These are phyloP conservation scores for Coelastrella sp. DNA, from an alignment of 139 green algal species.

Conservation along the genomic window DNA sequence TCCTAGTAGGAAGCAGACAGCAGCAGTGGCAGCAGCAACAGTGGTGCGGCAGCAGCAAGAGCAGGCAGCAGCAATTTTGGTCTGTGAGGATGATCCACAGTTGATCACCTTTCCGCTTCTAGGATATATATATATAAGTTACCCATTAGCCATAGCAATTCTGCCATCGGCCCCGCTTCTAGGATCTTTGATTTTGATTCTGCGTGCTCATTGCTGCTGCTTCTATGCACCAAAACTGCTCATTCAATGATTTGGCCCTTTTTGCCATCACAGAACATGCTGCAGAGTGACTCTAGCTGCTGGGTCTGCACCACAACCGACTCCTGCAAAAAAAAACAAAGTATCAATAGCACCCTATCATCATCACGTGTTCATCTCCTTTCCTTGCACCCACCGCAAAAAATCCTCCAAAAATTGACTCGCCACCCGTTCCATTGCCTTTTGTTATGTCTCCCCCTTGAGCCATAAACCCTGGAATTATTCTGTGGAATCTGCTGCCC, in stretches of 20 bases:
- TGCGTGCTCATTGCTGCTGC: too few relatives aligned
- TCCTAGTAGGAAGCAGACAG: constrained; percentile 49
- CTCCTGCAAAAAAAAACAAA: background rate
- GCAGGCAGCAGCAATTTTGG: background rate
- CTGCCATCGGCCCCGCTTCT: too few relatives aligned
- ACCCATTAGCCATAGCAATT: too few relatives aligned
- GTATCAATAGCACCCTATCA: background rate
- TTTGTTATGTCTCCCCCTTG: constrained; percentile 76
- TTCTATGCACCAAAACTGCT: too few relatives aligned
- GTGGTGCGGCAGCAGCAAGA: background rate
- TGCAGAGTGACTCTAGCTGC: too few relatives aligned
- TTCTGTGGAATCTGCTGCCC: constrained; percentile 80
- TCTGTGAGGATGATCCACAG: background rate
- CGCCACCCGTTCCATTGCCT: constrained; percentile 84
- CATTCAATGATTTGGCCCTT: too few relatives aligned
- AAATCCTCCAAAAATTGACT: constrained; percentile 84
- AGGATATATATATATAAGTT: too few relatives aligned
- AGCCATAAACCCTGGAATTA: constrained; percentile 81
- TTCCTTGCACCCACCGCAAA: constrained; percentile 60
- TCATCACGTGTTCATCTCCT: too few relatives aligned
- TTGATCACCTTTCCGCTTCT: too few relatives aligned
- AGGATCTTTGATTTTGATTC: too few relatives aligned
- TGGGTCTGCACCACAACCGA: too few relatives aligned
- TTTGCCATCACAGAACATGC: too few relatives aligned
- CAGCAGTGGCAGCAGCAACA: constrained; percentile 7